A percentile compares a stretch with the other conserved stretches of the same genome.
Evolutionary conservation across 805 yeast genomes (phyloP).

Genomic region (Myxozyma kluyveri): DNA sequence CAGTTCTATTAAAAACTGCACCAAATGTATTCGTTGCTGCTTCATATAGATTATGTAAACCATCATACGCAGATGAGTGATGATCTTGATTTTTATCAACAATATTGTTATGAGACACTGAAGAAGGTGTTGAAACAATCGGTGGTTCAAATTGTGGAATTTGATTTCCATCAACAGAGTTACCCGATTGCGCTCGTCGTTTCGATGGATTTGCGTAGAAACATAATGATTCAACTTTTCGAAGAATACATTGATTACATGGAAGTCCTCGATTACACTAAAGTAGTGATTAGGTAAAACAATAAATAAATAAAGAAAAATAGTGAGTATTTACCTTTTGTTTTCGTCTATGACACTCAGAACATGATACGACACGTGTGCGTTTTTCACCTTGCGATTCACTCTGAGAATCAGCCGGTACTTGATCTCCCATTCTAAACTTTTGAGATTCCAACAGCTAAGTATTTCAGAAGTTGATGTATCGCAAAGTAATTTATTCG

Average conservation of each 20-base stretch:
- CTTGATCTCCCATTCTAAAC: too few species aligned
- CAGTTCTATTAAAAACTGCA: too few species aligned
- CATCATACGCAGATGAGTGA: neutral
- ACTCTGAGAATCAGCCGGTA: too few species aligned
- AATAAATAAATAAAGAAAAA: neutral
- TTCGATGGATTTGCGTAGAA: constrained; percentile 9
- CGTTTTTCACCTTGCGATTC: too few species aligned
- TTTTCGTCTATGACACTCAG: constrained; percentile 27
- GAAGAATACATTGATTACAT: constrained; percentile 21
- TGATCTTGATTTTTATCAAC: neutral
- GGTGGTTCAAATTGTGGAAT: neutral
- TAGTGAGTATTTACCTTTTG: constrained; percentile 16
- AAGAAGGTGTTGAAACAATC: neutral
- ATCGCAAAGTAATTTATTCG: too few species aligned
- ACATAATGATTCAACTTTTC: constrained; percentile 18
- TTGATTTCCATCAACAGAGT: neutral
- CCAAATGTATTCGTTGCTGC: constrained; percentile 3
- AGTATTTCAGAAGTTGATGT: too few species aligned
- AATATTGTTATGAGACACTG: neutral
- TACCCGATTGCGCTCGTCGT: neutral
- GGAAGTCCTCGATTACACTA: constrained; percentile 24
- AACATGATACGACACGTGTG: constrained; percentile 21
- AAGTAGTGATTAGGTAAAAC: neutral
- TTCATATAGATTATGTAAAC: constrained; percentile 2
- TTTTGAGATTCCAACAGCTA: too few species aligned